Percentiles rank a stretch among this genome's conserved stretches.
Evolutionary conservation across 2,329 filamentous ascomycete species (phyloP).

Genomic region (Blastomyces silverae): DNA sequence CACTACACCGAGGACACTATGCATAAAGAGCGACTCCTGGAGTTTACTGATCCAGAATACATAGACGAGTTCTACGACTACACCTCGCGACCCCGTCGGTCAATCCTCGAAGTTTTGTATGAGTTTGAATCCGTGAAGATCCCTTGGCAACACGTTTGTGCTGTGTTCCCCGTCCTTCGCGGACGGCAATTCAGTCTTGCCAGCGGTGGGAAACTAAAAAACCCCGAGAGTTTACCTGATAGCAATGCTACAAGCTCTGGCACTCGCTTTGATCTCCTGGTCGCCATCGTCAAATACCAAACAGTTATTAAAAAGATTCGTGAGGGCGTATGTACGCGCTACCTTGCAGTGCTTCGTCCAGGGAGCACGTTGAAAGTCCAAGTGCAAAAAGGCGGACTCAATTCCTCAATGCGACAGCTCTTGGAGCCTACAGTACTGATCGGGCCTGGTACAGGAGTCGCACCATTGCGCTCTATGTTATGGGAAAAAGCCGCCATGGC

Average conservation of each 20-base stretch:
- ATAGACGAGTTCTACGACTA: slow-evolving; percentile 95
- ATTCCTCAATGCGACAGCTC: slow-evolving; percentile 43
- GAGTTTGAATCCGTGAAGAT: slow-evolving; percentile 83
- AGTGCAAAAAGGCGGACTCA: slow-evolving; percentile 49
- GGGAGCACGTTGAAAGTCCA: slow-evolving; percentile 56
- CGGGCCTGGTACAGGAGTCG: slow-evolving; percentile 78
- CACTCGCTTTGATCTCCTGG: slow-evolving; percentile 62
- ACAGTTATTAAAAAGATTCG: slow-evolving; percentile 79
- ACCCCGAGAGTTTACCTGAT: slow-evolving; percentile 16
- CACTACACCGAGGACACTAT: slow-evolving; percentile 65
- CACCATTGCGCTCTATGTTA: slow-evolving; percentile 74
- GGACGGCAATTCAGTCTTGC: slow-evolving; percentile 91
- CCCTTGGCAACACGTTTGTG: slow-evolving; percentile 64
- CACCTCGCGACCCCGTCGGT: slow-evolving; percentile 79
- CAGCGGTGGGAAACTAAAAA: slow-evolving; percentile 55
- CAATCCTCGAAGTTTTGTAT: slow-evolving; percentile 83
- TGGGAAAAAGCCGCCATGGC: slow-evolving; percentile 56
- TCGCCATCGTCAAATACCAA: slow-evolving; percentile 85
- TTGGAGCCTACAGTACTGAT: slow-evolving; percentile 64
- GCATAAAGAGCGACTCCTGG: slow-evolving; percentile 73
- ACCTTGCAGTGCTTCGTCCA: slow-evolving; percentile 59
- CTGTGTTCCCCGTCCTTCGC: slow-evolving; percentile 73
- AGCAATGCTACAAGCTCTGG: slow-evolving; percentile 26
- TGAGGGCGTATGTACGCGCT: slow-evolving; percentile 83
- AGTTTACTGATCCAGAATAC: slow-evolving; percentile 72